These are phyloP conservation scores for Trichoderma sp. DNA, from an alignment of 2,329 filamentous ascomycete genomes.

Conservation along the genomic window DNA sequence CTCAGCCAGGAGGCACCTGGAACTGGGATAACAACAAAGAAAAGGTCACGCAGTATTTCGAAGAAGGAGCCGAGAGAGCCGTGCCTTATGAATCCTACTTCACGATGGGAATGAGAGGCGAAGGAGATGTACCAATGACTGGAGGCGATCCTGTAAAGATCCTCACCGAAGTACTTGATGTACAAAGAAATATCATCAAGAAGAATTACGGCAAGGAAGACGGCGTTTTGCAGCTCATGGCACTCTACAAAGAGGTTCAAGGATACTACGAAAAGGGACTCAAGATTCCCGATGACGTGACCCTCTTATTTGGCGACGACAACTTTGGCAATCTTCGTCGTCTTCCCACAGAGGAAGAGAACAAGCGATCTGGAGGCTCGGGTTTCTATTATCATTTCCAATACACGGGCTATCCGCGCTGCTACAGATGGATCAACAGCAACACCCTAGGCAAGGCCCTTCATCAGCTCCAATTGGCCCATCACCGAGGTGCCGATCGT, in stretches of 20 bases:
- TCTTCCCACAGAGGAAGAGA: constrained; percentile 56
- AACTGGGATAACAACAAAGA: constrained; percentile 58
- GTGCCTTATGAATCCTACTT: constrained; percentile 60
- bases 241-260: constrained; percentile 67
- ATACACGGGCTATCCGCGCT: constrained; percentile 61
- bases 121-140: constrained; percentile 55
- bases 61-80: constrained; percentile 55
- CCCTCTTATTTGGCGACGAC: constrained; percentile 63
- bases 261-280: constrained; percentile 63
- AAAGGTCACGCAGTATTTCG: constrained; percentile 59
- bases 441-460: constrained; percentile 50
- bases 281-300: constrained; percentile 61
- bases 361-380: constrained; percentile 53
- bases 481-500: constrained; percentile 47
- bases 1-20: constrained; percentile 53
- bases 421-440: constrained; percentile 65
- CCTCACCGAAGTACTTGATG: constrained; percentile 54
- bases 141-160: constrained; percentile 52
- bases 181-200: constrained; percentile 55
- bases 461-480: constrained; percentile 59
- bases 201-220: constrained; percentile 50
- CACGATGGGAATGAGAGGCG: constrained; percentile 61
- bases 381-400: constrained; percentile 60
- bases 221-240: constrained; percentile 55
- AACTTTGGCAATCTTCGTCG: constrained; percentile 62